phyloP scores from a whole-genome alignment of 352 stramenopile species.

The Phytophthora colocasiae region DNA sequence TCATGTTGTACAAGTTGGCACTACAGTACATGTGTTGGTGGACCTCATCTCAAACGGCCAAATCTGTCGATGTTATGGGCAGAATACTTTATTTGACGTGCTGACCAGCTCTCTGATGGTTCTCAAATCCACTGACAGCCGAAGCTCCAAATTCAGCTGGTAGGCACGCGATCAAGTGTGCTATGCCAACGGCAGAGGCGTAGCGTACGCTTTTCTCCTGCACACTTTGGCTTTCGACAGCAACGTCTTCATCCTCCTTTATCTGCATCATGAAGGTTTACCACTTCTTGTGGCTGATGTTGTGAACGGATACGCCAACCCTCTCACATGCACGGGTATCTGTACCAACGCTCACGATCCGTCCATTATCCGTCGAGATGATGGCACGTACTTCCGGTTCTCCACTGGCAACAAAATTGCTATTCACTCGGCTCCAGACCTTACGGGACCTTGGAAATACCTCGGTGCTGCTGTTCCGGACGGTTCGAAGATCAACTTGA shows the following conservation, averaged over 20 bases:
- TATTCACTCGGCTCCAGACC: constrained; percentile 49
- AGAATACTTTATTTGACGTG: no score
- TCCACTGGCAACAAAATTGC: constrained; percentile 58
- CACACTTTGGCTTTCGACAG: constrained; percentile 6
- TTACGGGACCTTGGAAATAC: constrained; percentile 57
- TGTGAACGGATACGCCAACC: constrained; percentile 31
- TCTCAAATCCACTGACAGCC: neutral
- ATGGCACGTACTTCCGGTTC: constrained; percentile 71
- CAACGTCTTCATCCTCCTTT: neutral
- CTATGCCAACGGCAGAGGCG: neutral
- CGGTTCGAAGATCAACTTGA: constrained; percentile 54
- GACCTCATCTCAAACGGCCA: no score
- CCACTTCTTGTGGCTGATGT: constrained; percentile 18
- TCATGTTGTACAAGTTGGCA: no score
- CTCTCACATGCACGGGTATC: constrained; percentile 29
- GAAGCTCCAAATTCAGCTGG: constrained; percentile 1
- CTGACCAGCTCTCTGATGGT: no score
- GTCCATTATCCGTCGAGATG: constrained; percentile 53
- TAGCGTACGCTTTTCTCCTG: neutral
- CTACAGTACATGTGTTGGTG: no score
- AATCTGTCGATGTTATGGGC: no score
- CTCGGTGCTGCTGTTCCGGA: constrained; percentile 45
- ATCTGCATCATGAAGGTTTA: constrained; percentile 13
- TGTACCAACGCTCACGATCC: constrained; percentile 59
- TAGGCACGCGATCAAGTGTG: neutral